Base-by-base conservation (phyloP, 2,329 filamentous ascomycete genomes). In the Knoxdaviesia capensis region DNA sequence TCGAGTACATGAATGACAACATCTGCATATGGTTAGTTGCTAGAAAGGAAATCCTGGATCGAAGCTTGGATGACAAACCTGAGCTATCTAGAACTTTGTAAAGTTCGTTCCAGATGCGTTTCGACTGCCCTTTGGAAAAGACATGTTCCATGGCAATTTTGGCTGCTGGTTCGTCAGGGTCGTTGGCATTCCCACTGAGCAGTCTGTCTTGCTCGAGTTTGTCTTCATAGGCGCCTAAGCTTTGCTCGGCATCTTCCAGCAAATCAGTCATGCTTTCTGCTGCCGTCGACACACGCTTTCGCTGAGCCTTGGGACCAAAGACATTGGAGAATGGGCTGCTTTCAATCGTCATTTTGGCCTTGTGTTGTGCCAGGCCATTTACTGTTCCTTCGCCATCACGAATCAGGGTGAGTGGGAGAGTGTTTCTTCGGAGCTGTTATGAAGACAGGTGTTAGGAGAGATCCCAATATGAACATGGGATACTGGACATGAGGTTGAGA, bases 21-120 rank as follows among this genome's bases (percentile, higher is more conserved):
- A 59, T 98, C 90, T 7, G 82, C 3, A 11, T 35, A 90, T 3
- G 85, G 92, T 20, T 20, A 20, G 20, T 20, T 20, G 20, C 2
- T 20, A 20, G 2, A 2, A 20, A 20, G 20, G 20, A 20, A 20
- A 20, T 20, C 20, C 20, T 20, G 20, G 20, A 20, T 20, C 20
- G 20, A 20, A 20, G 20, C 20, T 20, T 20, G 20, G 20, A 20
- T 20, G 20, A 20, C 20, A 20, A 20, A 20, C 20, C 20, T 20
- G 44, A 46, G 38, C 44, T 46, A 61, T 94, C 88, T 47, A 94
- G 90, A 53, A 90, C 86, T 62, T 93, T 92, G 68, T 90, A 77
- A 6, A 96, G 64, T 57, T 98, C 88, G 61, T 96, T 96, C 87
- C 85, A 94, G 51, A 94, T 94, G 49, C 90, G 73, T 62, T 94